A percentile compares a stretch with the other conserved stretches of the same genome.
These are phyloP conservation scores for Diospyros lotus DNA, from an alignment of 148 eudicot species.

Conservation along the genomic window DNA sequence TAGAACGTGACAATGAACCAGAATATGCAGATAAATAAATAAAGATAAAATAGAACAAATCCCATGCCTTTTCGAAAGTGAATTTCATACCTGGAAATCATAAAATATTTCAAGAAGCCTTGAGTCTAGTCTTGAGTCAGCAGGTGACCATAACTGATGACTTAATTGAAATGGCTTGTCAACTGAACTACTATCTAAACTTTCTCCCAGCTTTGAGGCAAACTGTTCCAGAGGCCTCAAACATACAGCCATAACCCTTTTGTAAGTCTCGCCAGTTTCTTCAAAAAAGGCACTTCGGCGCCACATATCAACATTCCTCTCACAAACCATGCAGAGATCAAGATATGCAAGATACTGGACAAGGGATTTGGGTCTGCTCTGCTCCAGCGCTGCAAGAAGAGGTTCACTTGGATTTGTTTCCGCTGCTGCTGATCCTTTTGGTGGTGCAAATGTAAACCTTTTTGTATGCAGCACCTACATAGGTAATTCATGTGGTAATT, in stretches of 20 bases:
- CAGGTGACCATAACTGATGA: slow-evolving; percentile 57
- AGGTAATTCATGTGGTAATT: background rate
- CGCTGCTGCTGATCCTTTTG: slow-evolving; percentile 82
- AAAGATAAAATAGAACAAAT: background rate
- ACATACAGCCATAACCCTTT: slow-evolving; percentile 65
- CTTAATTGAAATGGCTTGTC: slow-evolving; percentile 51
- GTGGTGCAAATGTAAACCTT: slow-evolving; percentile 76
- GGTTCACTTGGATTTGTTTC: slow-evolving; percentile 83
- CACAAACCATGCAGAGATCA: slow-evolving; percentile 90
- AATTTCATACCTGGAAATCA: slow-evolving; percentile 67
- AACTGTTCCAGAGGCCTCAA: slow-evolving; percentile 73
- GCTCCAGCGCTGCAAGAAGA: slow-evolving; percentile 71
- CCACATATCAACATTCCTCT: slow-evolving; percentile 76
- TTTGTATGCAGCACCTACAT: slow-evolving; percentile 75
- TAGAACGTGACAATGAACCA: background rate
- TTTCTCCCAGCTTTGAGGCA: slow-evolving; percentile 56
- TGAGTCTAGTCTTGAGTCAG: slow-evolving; percentile 34
- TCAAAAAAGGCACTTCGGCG: slow-evolving; percentile 92
- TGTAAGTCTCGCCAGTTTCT: slow-evolving; percentile 90
- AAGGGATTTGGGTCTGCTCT: slow-evolving; percentile 62
- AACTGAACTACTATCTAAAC: slow-evolving; percentile 39
- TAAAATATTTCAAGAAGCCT: slow-evolving; percentile 55
- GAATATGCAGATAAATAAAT: background rate
- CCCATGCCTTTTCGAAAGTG: no score
- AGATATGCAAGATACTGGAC: slow-evolving; percentile 80